Base-by-base conservation (phyloP, 1,284 basidiomycete species). In the Papiliotrema terrestris region DNA sequence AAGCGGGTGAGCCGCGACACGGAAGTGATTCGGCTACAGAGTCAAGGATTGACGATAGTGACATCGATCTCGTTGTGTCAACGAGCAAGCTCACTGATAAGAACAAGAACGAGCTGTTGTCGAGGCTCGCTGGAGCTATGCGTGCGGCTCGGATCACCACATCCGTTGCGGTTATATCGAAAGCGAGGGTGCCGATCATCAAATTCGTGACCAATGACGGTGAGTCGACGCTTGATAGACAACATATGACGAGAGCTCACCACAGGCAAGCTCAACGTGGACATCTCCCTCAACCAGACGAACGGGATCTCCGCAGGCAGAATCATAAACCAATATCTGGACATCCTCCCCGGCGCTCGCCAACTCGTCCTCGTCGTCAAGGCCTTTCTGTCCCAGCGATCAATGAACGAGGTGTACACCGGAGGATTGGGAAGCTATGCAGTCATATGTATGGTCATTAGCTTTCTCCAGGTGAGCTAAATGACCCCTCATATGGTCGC, bases 381-480 rank as follows among this genome's bases (percentile, higher is more conserved):
- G 77, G 84, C 87, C 4, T 95, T 97, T 73, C 81, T 98, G 54
- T 84, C 83, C 61, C 91, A 97, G 71, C 81, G 95, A 38, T 86
- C 84, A 25, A 91, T 98, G 91, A 98, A 97, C 73, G 95, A 98
- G 75, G 95, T 98, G 14, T 98, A 87, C 74, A 90, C 88, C 0
- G 95, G 96, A 11, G 95, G 96, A 0, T 76, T 99, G 17, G 94
- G 95, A 9, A 92, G 89, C 70, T 98, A 97, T 74, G 87, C 88
- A 59, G 91, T 97, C 61, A 93, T 97, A 53, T 95, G 91, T 72
- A 78, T 98, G 57, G 91, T 88, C 14, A 84, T 98, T 64, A 91
- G 86, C 71, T 98, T 98, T 73, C 78, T 99, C 46, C 95, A 98
- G 80, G 85, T 86, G 42, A 51, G 79, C 29, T 71, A 32, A 9